Evolutionary conservation across 164 flowering plant species (phyloP).

Genomic region (Vitis vinifera): ASM3070453v1 NC_081812.1:22257501-22258000

Average conservation of each 20-base stretch:
- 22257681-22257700: slow-evolving; percentile 38
- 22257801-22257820: slow-evolving; percentile 65
- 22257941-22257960: slow-evolving; percentile 54
- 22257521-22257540: not conserved
- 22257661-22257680: slow-evolving; percentile 16
- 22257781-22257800: slow-evolving; percentile 81
- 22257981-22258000: slow-evolving; percentile 46
- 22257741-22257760: slow-evolving; percentile 75
- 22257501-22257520: not conserved
- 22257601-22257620: slow-evolving; percentile 14
- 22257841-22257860: slow-evolving; percentile 60
- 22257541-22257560: not conserved
- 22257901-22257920: slow-evolving; percentile 31
- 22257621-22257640: slow-evolving; percentile 1
- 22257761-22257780: slow-evolving; percentile 57
- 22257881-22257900: slow-evolving; percentile 54
- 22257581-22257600: slow-evolving; percentile 6
- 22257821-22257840: slow-evolving; percentile 57
- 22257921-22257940: slow-evolving; percentile 56
- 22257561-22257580: not conserved
- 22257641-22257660: slow-evolving; percentile 15
- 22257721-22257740: slow-evolving; percentile 48
- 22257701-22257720: slow-evolving; percentile 38
- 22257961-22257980: slow-evolving; percentile 61
- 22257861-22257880: slow-evolving; percentile 70